phyloP scores from a whole-genome alignment of 805 yeast species.

The Starmera amethionina region DNA sequence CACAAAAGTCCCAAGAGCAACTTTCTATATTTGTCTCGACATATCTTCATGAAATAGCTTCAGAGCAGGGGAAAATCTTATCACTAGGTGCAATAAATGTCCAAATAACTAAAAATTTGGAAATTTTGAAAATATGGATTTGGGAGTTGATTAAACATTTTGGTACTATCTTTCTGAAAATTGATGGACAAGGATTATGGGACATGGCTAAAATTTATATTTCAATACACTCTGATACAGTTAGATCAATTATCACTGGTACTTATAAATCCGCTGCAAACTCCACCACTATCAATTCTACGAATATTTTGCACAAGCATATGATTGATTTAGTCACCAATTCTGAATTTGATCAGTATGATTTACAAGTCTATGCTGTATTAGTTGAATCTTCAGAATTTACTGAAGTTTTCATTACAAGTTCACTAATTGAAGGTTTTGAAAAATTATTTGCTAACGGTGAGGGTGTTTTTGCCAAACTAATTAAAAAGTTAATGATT shows the following conservation, averaged over 20 bases:
- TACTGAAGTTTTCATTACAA: conserved; percentile 43
- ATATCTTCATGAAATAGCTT: conserved; percentile 50
- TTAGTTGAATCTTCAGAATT: not conserved
- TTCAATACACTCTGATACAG: conserved; percentile 28
- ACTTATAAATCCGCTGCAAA: conserved; percentile 20
- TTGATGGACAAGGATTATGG: conserved; percentile 60
- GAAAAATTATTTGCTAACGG: conserved; percentile 54
- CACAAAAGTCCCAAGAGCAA: conserved; percentile 49
- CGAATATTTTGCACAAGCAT: conserved; percentile 40
- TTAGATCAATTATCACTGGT: conserved; percentile 49
- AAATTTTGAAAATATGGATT: conserved; percentile 31
- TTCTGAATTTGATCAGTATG: conserved; percentile 12
- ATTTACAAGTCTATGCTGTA: conserved; percentile 9
- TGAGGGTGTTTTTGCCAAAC: conserved; percentile 36
- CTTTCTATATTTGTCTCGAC: conserved; percentile 44
- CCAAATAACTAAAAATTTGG: conserved; percentile 48
- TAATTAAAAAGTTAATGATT: conserved; percentile 38
- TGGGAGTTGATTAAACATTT: conserved; percentile 38
- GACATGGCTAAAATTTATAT: conserved; percentile 48
- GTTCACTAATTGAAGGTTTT: conserved; percentile 47
- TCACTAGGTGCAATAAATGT: conserved; percentile 67
- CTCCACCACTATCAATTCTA: conserved; percentile 21
- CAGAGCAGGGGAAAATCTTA: conserved; percentile 49
- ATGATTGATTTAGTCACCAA: conserved; percentile 33
- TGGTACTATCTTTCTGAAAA: conserved; percentile 45